Conservation (phyloP, 768 basidiomycete genomes). For the Rhodotorula diobovata region DNA sequence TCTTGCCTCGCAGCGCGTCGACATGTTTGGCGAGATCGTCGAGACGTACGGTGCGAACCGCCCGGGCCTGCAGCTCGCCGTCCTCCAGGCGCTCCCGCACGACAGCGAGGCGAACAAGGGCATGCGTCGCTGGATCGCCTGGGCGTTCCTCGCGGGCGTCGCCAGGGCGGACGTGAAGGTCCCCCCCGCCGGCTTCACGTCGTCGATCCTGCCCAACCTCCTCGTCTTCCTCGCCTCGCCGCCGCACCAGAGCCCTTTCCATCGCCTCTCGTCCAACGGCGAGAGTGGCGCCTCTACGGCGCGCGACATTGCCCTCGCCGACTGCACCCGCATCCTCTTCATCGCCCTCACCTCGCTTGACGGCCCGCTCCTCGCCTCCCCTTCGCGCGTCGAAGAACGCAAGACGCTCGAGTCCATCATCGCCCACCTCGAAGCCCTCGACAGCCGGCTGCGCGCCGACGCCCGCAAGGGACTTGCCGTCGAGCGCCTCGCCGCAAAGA, state of each 20-base stretch:
- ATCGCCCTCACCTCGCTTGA: constrained; percentile 6
- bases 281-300: neutral
- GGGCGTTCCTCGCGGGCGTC: constrained; percentile 5
- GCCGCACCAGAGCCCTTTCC: constrained; percentile 5
- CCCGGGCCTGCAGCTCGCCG: constrained; percentile 5
- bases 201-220: neutral
- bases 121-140: constrained; percentile 21
- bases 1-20: neutral
- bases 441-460: constrained; percentile 10
- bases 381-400: neutral
- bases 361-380: neutral
- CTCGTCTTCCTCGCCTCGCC: constrained; percentile 1
- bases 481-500: constrained; percentile 27
- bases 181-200: neutral
- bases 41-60: neutral
- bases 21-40: constrained; percentile 9
- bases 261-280: neutral
- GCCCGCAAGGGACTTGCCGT: constrained; percentile 19
- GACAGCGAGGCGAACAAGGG: neutral
- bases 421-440: neutral
- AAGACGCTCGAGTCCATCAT: neutral
- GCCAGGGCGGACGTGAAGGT: neutral
- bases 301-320: constrained; percentile 9
- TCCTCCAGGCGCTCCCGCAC: constrained; percentile 9
- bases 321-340: constrained; percentile 10